Evolutionary conservation across 805 yeast species (phyloP).

Genomic region (Hanseniaspora nectarophila): DNA sequence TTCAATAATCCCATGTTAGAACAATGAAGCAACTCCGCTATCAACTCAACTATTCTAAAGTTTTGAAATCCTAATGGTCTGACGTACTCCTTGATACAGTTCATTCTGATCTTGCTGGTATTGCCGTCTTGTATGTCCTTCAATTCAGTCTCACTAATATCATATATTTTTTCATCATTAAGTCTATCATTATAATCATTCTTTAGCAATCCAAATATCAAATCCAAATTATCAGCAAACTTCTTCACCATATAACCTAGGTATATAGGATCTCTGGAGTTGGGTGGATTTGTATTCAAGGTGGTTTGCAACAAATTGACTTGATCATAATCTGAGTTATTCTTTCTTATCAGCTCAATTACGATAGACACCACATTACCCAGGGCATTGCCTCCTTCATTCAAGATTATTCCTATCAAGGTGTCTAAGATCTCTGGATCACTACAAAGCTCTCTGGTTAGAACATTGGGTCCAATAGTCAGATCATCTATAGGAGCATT

Average conservation of each 20-base stretch:
- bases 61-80: slow-evolving; percentile 82
- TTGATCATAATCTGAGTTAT: slow-evolving; percentile 88
- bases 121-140: slow-evolving; percentile 17
- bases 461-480: slow-evolving; percentile 86
- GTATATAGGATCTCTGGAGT: slow-evolving; percentile 79
- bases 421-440: slow-evolving; percentile 43
- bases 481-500: slow-evolving; percentile 67
- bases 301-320: slow-evolving; percentile 66
- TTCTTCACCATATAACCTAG: slow-evolving; percentile 67
- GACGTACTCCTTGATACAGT: slow-evolving; percentile 49
- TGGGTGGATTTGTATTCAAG: slow-evolving; percentile 74
- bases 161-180: slow-evolving; percentile 8
- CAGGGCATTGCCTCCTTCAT: slow-evolving; percentile 61
- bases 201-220: slow-evolving; percentile 31
- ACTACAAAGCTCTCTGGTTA: slow-evolving; percentile 76
- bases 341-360: slow-evolving; percentile 86
- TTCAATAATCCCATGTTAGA: slow-evolving; percentile 92
- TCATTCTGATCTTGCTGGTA: slow-evolving; percentile 25
- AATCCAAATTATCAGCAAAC: slow-evolving; percentile 50
- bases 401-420: slow-evolving; percentile 59
- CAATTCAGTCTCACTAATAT: slow-evolving; percentile 20
- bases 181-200: slow-evolving; percentile 13
- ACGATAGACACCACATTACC: slow-evolving; percentile 86
- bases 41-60: slow-evolving; percentile 78
- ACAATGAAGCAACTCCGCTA: slow-evolving; percentile 91